Evolutionary conservation across 78 protist species (phyloP).

Genomic region (Acrasis kona): DNA sequence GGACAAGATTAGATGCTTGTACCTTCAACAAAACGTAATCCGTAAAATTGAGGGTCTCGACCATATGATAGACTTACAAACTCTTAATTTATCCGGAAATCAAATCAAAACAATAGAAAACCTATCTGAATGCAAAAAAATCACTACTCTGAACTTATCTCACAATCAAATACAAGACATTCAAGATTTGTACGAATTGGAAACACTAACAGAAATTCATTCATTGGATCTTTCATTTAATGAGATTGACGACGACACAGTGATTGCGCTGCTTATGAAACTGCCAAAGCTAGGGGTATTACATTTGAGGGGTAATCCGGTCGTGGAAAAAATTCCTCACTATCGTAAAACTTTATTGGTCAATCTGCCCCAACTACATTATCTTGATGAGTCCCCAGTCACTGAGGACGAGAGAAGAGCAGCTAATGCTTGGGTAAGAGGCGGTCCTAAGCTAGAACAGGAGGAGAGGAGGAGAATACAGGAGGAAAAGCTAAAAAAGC

Average conservation of each 20-base stretch:
- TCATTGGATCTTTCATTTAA: constrained; percentile 34
- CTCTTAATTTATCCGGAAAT: constrained; percentile 3
- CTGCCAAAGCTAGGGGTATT: background rate
- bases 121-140: background rate
- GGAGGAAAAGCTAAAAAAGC: background rate
- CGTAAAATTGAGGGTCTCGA: constrained; percentile 35
- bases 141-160: constrained; percentile 30
- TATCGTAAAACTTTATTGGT: constrained; percentile 40
- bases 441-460: constrained; percentile 7
- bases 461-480: background rate
- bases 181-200: no score
- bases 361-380: background rate
- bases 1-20: no score
- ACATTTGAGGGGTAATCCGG: constrained; percentile 27
- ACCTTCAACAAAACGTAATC: no score
- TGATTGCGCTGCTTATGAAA: constrained; percentile 13
- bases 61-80: background rate
- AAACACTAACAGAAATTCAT: no score
- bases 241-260: constrained; percentile 13
- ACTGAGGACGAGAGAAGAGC: constrained; percentile 4
- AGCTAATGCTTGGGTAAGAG: background rate
- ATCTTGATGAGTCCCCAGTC: constrained; percentile 23
- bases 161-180: constrained; percentile 36
- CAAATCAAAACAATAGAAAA: background rate
- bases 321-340: constrained; percentile 11